Evolutionary conservation across 768 basidiomycete genomes (phyloP).

Genomic region (Agaricus bisporus): DNA sequence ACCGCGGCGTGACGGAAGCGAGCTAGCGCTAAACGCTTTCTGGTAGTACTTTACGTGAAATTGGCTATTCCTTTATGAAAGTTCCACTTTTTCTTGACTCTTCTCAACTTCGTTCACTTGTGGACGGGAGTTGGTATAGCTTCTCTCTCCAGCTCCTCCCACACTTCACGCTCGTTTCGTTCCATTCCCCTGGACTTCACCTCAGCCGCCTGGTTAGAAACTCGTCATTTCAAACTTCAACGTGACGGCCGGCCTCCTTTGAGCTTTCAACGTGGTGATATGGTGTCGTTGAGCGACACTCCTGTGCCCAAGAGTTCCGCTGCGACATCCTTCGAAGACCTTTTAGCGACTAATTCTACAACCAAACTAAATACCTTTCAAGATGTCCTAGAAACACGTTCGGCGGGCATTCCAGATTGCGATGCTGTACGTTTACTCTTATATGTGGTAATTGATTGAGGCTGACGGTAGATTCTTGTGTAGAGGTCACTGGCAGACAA

Average conservation of each 20-base stretch:
- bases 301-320: neutral
- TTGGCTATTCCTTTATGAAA: neutral
- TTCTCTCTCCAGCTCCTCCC: neutral
- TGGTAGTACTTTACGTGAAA: neutral
- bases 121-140: neutral
- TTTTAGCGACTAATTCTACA: neutral
- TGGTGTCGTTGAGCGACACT: conserved; percentile 3
- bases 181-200: neutral
- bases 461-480: neutral
- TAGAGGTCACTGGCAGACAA: conserved; percentile 7
- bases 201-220: no score
- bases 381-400: neutral
- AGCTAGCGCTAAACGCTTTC: neutral
- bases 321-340: conserved; percentile 7
- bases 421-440: neutral
- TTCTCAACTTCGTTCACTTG: neutral
- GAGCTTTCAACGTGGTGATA: neutral
- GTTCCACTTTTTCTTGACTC: neutral
- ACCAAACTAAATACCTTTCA: neutral
- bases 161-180: conserved; percentile 2
- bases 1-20: neutral
- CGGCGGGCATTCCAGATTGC: neutral
- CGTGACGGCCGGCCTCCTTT: neutral
- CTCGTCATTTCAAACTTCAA: neutral
- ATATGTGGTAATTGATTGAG: neutral